Conservation (phyloP, 2,329 filamentous ascomycete species). For the Aureobasidium vineae region DNA sequence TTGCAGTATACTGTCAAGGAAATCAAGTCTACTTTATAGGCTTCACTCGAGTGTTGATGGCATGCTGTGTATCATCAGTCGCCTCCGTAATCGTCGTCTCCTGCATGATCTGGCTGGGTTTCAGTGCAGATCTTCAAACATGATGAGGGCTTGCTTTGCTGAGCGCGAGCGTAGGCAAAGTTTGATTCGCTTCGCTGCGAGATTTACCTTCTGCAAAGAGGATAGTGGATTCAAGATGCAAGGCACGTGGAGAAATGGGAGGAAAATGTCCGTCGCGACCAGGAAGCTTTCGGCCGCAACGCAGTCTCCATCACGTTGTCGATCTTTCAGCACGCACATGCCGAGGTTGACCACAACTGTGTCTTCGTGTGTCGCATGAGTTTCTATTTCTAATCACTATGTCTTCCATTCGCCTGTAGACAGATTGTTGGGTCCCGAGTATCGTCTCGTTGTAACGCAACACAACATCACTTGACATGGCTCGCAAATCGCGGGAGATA, state of each 20-base stretch:
- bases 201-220: slow-evolving; percentile 17
- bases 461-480: background rate
- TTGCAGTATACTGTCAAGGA: background rate
- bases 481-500: too few species aligned
- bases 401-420: background rate
- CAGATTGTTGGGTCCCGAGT: background rate
- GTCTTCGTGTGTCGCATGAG: background rate
- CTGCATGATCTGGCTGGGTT: background rate
- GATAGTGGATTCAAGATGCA: slow-evolving; percentile 10
- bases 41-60: background rate
- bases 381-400: background rate
- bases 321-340: background rate
- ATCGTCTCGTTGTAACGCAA: too few species aligned
- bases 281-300: background rate
- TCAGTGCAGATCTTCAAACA: background rate
- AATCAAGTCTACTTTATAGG: slow-evolving; percentile 19
- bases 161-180: background rate
- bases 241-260: slow-evolving; percentile 15
- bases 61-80: slow-evolving; percentile 10
- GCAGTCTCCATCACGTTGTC: background rate
- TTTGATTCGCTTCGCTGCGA: background rate
- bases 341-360: background rate
- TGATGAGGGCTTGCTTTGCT: slow-evolving; percentile 1
- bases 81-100: slow-evolving; percentile 12
- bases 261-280: slow-evolving; percentile 2